Evolutionary conservation across 129 eudicot genomes (phyloP), one percentile per base, ranked within the genome.

Genomic region (Gnaphalium uliginosum): DNA sequence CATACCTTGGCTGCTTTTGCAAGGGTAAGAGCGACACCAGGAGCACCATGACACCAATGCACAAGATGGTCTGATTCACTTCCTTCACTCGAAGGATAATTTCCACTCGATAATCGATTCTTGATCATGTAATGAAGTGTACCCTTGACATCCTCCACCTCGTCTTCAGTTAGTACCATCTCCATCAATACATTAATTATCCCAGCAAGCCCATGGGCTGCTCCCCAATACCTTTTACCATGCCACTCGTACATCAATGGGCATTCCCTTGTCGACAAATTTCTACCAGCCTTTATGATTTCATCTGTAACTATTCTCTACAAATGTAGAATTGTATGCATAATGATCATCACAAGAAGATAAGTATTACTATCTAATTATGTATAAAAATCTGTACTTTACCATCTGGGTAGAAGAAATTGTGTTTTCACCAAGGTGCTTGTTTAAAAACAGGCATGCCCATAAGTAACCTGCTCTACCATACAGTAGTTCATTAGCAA

Each of bases 1-100:
- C 66, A 53, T 81, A 88, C 98, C 96, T 86, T 79, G 66, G 93
- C 89, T 74, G 98, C 97, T 87, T 85, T 90, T 8, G 53, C 85
- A 15, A 93, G 93, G 21, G 98, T 84, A 53, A 90, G 96, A 46
- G 93, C 88, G 19, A 90, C 85, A 41, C 98, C 98, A 4, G 96
- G 85, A 72, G 97, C 97, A 53, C 98, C 98, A 75, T 93, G 98
- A 80, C 96, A 88, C 98, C 98, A 93, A 84, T 93, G 97, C n/a
- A 93, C 93, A 62, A 93, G 89, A 64, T 80, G 85, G 60, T 93
- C 97, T 0, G 91, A 82, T 72, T 72, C 80, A 15, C 84, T 87
- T 76, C 87, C 90, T 80, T 93, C 97, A 81, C 98, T 93, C 11
- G 96, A 88, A 54, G 89, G 98, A 80, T 93, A 90, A 65, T 93